Evolutionary conservation across 345 rosid species (phyloP), one percentile per base, ranked within the genome.

Genomic region (Syzygium aromaticum): DNA sequence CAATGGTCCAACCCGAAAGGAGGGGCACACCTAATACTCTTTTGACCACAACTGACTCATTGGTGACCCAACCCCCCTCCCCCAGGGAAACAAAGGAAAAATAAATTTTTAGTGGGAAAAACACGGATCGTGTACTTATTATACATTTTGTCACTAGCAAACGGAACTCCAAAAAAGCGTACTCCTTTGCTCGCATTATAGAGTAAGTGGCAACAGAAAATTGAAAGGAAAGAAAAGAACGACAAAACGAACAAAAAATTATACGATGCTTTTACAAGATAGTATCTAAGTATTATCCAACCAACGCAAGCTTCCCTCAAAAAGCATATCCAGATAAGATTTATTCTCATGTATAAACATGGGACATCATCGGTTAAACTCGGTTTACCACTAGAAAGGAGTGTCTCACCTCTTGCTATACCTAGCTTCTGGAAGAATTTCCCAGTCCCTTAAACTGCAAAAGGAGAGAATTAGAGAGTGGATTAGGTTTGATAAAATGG

Each of bases 391-490:
- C 85, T 51, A 83, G 85, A 51, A 83, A 85, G 33, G 52, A 46
- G 83, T 56, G 84, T 52, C 90, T 87, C 84, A 98, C 99, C 99
- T 98, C 93, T 90, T 94, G 91, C 89, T 90, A 89, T 96, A 96
- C 40, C 94, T 93, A 59, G 77, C 93, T 91, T 95, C 99, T 14
- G 98, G 93, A 90, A 94, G 95, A 91, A 96, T 96, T 88, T 89
- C 89, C 99, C 99, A 98, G 57, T 92, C 93, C 89, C 93, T 98
- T 90, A 98, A 92, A 90, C 99, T 98, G 95, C 89, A 89, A 54
- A 86, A 43, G 46, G 30, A 54, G 17, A 30, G 40, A 85, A 77
- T 56, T 8, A 33, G 61, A 64, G 33, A 33, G 77, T 25, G 30
- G 38, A 33, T 30, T 54, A 52, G 28, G 33, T 28, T 21, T 54